Base-by-base conservation (phyloP, 2,329 filamentous ascomycete genomes). In the Penicillium griseofulvum region DNA sequence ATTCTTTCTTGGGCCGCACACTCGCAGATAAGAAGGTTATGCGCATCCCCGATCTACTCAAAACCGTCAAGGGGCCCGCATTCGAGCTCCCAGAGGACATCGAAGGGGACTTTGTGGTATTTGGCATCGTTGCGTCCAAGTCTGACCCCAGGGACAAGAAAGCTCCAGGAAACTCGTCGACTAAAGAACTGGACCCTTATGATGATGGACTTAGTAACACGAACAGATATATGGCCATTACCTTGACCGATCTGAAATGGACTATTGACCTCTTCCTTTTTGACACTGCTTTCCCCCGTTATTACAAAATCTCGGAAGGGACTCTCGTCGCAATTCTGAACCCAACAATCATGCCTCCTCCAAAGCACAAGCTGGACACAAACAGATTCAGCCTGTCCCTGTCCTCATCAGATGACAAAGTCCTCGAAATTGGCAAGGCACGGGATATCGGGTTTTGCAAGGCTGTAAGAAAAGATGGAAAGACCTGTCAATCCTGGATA, bases 261-360 rank as follows among this genome's bases (percentile, higher is more conserved):
- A 91, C 96, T 65, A 74, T 99, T 12, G 92, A 97, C 61, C 82
- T 97, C 39, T 97, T 91, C 65, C 83, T 99, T 14, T 99, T 99
- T 74, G 89, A 90, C 65, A 86, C 88, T 0, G 95, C 91, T 7
- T 97, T 97, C 66, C 87, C 90, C 16, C 86, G 89, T 52, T 99
- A 94, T 77, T 97, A 93, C 88, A 96, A 96, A 69, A 79, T 97
- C n/a, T 87, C 87, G 0, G 84, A 90, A 2, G 94, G 94, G n/a
- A 97, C 92, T 0, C 83, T 97, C 1, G 80, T 99, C 53, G 94
- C 93, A 5, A 89, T 99, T 26, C 80, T 99, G 29, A 99, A 99
- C 68, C 94, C 94, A 1, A 86, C 81, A 17, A 88, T 97, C 64
- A 90, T 99, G 86, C 91, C 93, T 3, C 93, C 93, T 0, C 88